Base-by-base conservation (phyloP, 148 eudicot genomes). In the Vaccinium darrowii region DNA sequence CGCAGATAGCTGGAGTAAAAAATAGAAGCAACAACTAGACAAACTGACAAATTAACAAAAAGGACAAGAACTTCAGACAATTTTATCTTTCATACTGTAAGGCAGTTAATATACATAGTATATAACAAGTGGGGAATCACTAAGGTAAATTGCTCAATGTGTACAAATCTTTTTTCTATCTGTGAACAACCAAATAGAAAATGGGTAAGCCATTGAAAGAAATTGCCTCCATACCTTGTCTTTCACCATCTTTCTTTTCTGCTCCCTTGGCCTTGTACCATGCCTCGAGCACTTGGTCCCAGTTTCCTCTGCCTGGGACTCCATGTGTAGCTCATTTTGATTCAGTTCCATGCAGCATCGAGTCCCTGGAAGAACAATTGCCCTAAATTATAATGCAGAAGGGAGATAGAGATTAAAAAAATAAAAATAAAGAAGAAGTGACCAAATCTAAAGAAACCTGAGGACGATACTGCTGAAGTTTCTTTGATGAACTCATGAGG, bases 201-300 rank as follows among this genome's bases (percentile, higher is more conserved):
- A 79, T 33, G 39, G 67, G 5, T 16, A 39, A 86, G 73, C 5
- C 50, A 15, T 5, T 49, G 23, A 58, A 60, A 74, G 65, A 2
- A 56, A 21, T 50, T 57, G 62, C 82, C 58, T 6, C 8, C 71
- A 84, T 78, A 92, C 93, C 92, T 91, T 94, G 72, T 85, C 87
- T 72, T 89, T 93, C 23, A 82, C 83, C 65, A 76, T 56, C 87
- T 89, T 92, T 33, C 90, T 85, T 87, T 91, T 91, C 82, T 63
- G 90, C 62, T 89, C 88, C 54, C 79, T 86, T 56, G 86, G 84
- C 54, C 81, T 86, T 27, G 82, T 58, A 81, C 82, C 82, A 84
- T 72, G 72, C 50, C 43, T 71, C 19, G 63, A 69, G 71, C 82
- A 60, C 62, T 85, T 79, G 43, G 82, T 76, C 76, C 75, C 60